Evolutionary conservation across 441 rosid genomes (phyloP), one percentile per base, ranked within the genome.

Genomic region (Populus tomentosa): DNA sequence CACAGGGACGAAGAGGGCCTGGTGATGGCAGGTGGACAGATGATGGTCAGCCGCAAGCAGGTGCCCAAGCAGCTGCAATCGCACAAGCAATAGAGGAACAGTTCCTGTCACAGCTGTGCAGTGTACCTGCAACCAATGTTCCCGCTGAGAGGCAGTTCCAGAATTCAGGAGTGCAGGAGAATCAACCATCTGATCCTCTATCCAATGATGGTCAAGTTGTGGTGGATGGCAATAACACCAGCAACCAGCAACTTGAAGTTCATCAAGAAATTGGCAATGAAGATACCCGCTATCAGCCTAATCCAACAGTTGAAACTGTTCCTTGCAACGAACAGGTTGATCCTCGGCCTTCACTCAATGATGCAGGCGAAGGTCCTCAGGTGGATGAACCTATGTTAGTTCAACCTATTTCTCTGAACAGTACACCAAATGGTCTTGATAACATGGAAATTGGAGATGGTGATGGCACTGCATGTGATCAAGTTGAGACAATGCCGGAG

Each of bases 21-120:
- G 90, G 94, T 80, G 94, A 91, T 84, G 92, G 96, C 76, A 89
- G 98, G 79, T 96, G 98, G 99, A 92, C 97, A 78, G 98, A 96
- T 88, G 94, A 90, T 79, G 98, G 99, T 80, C 98, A 89, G 84
- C 98, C 97, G 21, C 99, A 92, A 81, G 90, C 92, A 78, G 88
- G 90, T 81, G 82, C 89, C 70, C 98, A 91, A 81, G 92, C 95
- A 85, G 87, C 97, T 78, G 89, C 91, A 46, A 89, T 96, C 84
- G 96, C 98, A 56, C 95, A 96, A 81, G 91, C 93, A 76, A 87
- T 94, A 42, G 99, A 94, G 86, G 99, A 90, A 61, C 95, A 88
- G 71, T 96, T 96, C 81, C 62, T 92, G 69, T 89, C 94, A 84
- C 91, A 87, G 73, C 83, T 96, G 78, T 86, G 83, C 68, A 81